Conservation (phyloP, 1,139 yeast genomes). For the Ogataea hybrid region DNA sequence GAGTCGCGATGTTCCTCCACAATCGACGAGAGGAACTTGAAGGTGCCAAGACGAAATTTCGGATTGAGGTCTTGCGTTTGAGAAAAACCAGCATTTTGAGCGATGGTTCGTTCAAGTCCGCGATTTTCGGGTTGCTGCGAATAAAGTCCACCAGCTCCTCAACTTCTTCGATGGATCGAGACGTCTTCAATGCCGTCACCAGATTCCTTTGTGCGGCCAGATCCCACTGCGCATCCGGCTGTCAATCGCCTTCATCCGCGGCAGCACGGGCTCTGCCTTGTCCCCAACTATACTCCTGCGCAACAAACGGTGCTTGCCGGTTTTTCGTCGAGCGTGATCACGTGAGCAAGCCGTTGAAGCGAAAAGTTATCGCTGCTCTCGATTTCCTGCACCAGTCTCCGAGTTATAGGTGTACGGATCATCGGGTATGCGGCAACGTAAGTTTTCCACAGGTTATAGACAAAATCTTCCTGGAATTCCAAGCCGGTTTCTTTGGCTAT, state of each 20-base stretch:
- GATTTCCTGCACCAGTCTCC: constrained; percentile 2
- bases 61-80: constrained; percentile 19
- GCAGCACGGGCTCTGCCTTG: constrained; percentile 10
- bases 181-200: constrained; percentile 18
- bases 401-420: constrained; percentile 15
- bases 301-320: not conserved
- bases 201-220: constrained; percentile 23
- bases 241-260: constrained; percentile 22
- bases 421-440: constrained; percentile 23
- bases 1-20: constrained; percentile 1
- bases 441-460: constrained; percentile 21
- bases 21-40: constrained; percentile 7
- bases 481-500: constrained; percentile 12
- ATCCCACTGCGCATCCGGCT: constrained; percentile 25
- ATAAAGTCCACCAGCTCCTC: constrained; percentile 13
- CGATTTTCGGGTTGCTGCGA: constrained; percentile 14
- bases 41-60: constrained; percentile 7
- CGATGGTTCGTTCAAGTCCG: constrained; percentile 10
- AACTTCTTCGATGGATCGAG: constrained; percentile 18
- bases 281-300: constrained; percentile 8
- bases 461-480: constrained; percentile 9
- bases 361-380: not conserved
- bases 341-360: constrained; percentile 5
- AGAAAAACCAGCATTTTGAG: constrained; percentile 22
- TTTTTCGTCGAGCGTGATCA: constrained; percentile 8